Base-by-base conservation (phyloP, 2,329 filamentous ascomycete genomes). In the Exophiala sideris region DNA sequence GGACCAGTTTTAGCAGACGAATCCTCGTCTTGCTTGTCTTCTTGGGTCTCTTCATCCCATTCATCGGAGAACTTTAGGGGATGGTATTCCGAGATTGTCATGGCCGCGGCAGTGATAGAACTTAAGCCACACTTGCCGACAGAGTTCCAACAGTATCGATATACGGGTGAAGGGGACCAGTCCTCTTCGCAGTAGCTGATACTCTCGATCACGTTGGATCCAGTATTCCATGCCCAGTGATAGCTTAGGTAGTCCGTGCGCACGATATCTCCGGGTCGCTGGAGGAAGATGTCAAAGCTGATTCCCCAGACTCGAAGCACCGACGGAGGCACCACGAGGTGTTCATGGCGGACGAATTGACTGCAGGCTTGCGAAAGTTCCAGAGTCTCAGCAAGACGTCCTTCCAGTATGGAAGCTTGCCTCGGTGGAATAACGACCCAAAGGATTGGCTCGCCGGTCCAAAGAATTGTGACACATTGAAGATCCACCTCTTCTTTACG, bases 121-220 rank as follows among this genome's bases (percentile, higher is more conserved):
- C 14, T 36, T 16, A 12, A 47, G 32, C 45, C 32, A 24, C 32
- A 47, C 11, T 47, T 47, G 21, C 32, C 4, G 32, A 12, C 32
- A 18, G 8, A 34, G 16, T 50, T 42, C 18, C 29, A 10, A 16
- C 35, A 50, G 18, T 44, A 35, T 18, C 29, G 35, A 24, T 50
- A 50, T 8, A 50, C 41, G n/a, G 47, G 47, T 44, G 47, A 36
- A 9, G 47, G 47, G 33, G 18, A 40, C 47, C 47, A 50, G 21
- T 44, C 47, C 21, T 7, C 35, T 33, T 50, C 35, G 33, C 35
- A 50, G 47, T 33, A 41, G 35, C 39, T 50, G 18, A 50, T 40
- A 5, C 29, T 44, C 47, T 50, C 47, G 24, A 32, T 18, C 10
- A 50, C 14, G 38, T 42, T 50, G 21, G 47, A 18, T 9, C 36